A percentile compares a stretch with the other conserved stretches of the same genome.
phyloP scores from a whole-genome alignment of 1,139 yeast genomes.

The Suhomyces taliae region DNA sequence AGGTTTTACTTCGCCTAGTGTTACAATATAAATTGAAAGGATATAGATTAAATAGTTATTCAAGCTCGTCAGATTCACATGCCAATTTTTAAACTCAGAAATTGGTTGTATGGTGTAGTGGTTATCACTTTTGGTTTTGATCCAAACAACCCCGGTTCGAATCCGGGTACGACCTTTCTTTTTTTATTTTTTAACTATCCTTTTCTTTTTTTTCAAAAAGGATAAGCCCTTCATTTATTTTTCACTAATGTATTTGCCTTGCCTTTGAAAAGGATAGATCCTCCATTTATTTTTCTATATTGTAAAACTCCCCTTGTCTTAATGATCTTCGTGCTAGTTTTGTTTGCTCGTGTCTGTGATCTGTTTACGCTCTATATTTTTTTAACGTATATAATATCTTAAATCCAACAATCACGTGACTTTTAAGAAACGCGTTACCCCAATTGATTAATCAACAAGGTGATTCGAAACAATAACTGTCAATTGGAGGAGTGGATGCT shows the following conservation, averaged over 20 bases:
- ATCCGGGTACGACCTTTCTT: constrained; percentile 84
- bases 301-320: too few species aligned
- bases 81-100: background rate
- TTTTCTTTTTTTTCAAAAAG: too few species aligned
- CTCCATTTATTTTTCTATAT: too few species aligned
- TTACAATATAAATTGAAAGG: background rate
- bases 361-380: too few species aligned
- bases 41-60: background rate
- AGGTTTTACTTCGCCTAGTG: too few species aligned
- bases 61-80: background rate
- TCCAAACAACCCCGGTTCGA: constrained; percentile 93
- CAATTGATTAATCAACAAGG: background rate
- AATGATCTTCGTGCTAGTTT: too few species aligned
- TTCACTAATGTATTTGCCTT: too few species aligned
- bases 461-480: background rate
- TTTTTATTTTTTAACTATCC: background rate
- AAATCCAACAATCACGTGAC: background rate
- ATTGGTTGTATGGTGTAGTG: constrained; percentile 50
- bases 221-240: too few species aligned
- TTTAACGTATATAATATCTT: too few species aligned
- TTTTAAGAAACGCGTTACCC: background rate
- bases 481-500: background rate
- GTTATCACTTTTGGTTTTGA: constrained; percentile 50
- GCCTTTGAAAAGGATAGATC: too few species aligned
- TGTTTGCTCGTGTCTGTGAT: too few species aligned